These are phyloP conservation scores for Pythium oligandrum DNA, from an alignment of 352 stramenopile species.

Conservation along the genomic window DNA sequence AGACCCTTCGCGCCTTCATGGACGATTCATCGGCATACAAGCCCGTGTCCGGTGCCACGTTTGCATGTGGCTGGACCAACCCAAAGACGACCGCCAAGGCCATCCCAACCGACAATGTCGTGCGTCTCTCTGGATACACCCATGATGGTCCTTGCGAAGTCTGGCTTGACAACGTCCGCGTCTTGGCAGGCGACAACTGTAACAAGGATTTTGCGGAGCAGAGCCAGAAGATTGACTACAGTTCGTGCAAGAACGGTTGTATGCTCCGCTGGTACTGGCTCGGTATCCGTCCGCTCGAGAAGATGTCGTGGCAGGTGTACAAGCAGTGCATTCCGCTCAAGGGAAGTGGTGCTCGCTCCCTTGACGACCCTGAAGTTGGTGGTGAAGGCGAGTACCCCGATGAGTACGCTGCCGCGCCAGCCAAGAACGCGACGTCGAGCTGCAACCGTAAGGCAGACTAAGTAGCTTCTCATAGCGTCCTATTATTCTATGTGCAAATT, in stretches of 20 bases:
- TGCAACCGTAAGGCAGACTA: too few relatives aligned
- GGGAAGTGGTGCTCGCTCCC: too few relatives aligned
- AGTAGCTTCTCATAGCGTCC: too few relatives aligned
- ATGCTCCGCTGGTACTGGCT: conserved; percentile 27
- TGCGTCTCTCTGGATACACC: conserved; percentile 28
- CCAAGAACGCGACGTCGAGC: too few relatives aligned
- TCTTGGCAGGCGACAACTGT: conserved; percentile 22
- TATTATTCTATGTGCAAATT: too few relatives aligned
- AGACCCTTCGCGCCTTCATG: conserved; percentile 39
- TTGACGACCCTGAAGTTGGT: not conserved
- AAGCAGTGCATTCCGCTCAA: conserved; percentile 39
- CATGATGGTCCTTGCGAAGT: conserved; percentile 18
- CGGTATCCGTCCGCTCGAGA: conserved; percentile 20
- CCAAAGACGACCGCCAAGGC: conserved; percentile 13
- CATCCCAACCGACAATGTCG: conserved; percentile 14
- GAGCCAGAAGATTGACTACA: conserved; percentile 23
- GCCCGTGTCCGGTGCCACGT: conserved; percentile 20
- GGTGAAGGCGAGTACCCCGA: too few relatives aligned
- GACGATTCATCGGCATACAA: conserved; percentile 33
- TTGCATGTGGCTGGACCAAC: conserved; percentile 20
- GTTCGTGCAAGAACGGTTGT: conserved; percentile 15
- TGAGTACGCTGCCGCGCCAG: too few relatives aligned
- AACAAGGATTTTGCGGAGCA: conserved; percentile 20
- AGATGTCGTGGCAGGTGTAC: conserved; percentile 52
- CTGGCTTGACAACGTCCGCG: conserved; percentile 16